A percentile compares a stretch with the other conserved stretches of the same genome.
phyloP scores from a whole-genome alignment of 1,139 yeast species.

The Candida freyschussii region DNA sequence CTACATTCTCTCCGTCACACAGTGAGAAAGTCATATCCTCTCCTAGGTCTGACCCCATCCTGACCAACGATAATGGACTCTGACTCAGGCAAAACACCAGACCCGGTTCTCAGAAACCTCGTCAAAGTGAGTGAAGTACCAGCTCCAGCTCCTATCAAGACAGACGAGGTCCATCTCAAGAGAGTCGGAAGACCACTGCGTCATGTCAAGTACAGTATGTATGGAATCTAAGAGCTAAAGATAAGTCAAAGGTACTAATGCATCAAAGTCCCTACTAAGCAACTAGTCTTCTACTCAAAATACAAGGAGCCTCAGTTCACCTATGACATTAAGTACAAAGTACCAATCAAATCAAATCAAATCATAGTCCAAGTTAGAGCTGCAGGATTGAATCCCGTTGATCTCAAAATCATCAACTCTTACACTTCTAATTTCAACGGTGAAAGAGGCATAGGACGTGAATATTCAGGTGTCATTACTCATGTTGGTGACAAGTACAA shows the following conservation, averaged over 20 bases:
- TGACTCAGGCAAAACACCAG: neutral
- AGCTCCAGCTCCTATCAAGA: conserved; percentile 15
- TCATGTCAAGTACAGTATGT: conserved; percentile 27
- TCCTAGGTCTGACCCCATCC: conserved; percentile 2
- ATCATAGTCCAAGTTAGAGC: conserved; percentile 55
- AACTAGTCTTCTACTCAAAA: conserved; percentile 32
- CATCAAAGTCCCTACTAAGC: conserved; percentile 33
- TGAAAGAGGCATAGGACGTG: conserved; percentile 61
- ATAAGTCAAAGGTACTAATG: neutral
- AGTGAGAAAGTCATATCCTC: neutral
- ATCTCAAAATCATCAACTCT: conserved; percentile 44
- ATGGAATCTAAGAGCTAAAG: neutral
- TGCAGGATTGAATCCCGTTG: conserved; percentile 68
- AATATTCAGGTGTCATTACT: conserved; percentile 60
- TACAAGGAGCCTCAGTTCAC: conserved; percentile 34
- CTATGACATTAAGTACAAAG: conserved; percentile 35
- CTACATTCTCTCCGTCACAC: no score
- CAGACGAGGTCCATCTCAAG: conserved; percentile 19
- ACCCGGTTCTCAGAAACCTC: conserved; percentile 8
- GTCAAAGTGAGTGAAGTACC: conserved; percentile 9
- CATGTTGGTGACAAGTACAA: conserved; percentile 44
- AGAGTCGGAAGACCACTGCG: conserved; percentile 39
- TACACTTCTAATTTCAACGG: conserved; percentile 33
- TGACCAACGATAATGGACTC: conserved; percentile 3
- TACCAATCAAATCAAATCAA: conserved; percentile 39